Percentiles rank a stretch among this genome's conserved stretches.
phyloP scores from a whole-genome alignment of 2,329 filamentous ascomycete genomes.

The Monosporascus cannonballus region DNA sequence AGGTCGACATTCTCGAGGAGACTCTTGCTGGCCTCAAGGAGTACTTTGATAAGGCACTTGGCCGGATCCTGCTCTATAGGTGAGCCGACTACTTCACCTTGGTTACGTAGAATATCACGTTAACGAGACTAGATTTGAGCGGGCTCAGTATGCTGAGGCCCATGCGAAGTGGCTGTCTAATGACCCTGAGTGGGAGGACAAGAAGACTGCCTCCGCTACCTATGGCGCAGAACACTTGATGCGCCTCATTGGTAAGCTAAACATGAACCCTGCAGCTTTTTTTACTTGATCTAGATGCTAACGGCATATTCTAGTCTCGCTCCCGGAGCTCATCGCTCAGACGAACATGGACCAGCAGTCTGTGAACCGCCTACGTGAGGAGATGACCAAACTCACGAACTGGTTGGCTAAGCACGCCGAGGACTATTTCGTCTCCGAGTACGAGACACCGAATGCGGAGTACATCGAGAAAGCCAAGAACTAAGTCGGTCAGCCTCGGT shows the following conservation, averaged over 20 bases:
- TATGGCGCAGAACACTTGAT: conserved; percentile 92
- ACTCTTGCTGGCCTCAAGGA: conserved; percentile 79
- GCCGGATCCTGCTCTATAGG: conserved; percentile 82
- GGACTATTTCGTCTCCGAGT: conserved; percentile 71
- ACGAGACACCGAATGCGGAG: conserved; percentile 65
- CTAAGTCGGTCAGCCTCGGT: conserved; percentile 3
- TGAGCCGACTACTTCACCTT: conserved; percentile 27
- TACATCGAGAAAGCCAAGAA: conserved; percentile 62
- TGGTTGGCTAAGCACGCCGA: conserved; percentile 77
- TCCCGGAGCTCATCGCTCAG: conserved; percentile 90
- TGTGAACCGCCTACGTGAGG: conserved; percentile 80
- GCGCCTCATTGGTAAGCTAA: conserved; percentile 71
- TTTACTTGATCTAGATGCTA: not conserved
- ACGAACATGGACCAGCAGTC: conserved; percentile 97
- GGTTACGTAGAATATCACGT: not conserved
- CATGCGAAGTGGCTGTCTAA: conserved; percentile 61
- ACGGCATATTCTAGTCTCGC: conserved; percentile 54
- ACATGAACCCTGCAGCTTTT: not conserved
- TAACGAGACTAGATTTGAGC: conserved; percentile 64
- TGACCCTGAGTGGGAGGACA: conserved; percentile 60
- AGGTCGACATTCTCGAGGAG: conserved; percentile 83
- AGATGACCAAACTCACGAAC: conserved; percentile 76
- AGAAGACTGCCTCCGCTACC: conserved; percentile 63
- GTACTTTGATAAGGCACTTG: conserved; percentile 89
- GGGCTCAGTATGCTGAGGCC: conserved; percentile 77